Conservation (phyloP, 805 yeast species). For the Lipomyces yamadae region DNA sequence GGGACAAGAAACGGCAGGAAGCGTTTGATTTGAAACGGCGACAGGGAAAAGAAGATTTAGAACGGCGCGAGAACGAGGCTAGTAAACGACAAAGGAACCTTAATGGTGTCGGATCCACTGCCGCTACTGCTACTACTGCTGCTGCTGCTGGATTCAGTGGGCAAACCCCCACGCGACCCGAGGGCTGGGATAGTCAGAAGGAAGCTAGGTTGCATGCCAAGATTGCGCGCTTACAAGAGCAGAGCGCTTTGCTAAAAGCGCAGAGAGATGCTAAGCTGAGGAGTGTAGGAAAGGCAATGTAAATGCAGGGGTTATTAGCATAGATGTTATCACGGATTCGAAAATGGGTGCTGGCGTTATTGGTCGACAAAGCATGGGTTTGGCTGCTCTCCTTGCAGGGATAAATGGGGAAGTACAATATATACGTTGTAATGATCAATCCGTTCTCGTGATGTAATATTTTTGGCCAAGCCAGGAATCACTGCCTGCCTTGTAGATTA, state of each 20-base stretch:
- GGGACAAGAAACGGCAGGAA: conserved; percentile 24
- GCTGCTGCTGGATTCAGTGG: conserved; percentile 1
- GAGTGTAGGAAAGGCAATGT: not conserved
- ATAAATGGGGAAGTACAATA: not conserved
- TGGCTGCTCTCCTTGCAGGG: not conserved
- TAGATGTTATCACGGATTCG: not conserved
- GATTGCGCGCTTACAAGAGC: conserved; percentile 29
- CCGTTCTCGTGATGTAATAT: too few species aligned
- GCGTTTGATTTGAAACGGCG: conserved; percentile 28
- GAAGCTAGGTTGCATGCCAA: conserved; percentile 26
- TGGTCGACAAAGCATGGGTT: not conserved
- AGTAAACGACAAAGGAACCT: not conserved
- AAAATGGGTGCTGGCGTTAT: not conserved
- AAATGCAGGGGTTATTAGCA: not conserved
- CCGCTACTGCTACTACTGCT: not conserved
- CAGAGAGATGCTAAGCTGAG: conserved; percentile 30
- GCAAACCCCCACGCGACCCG: not conserved
- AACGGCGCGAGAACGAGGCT: conserved; percentile 29
- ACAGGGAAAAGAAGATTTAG: conserved; percentile 32
- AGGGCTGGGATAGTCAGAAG: conserved; percentile 18
- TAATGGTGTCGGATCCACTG: not conserved
- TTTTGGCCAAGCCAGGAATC: too few species aligned
- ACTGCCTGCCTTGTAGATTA: too few species aligned
- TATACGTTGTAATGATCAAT: not conserved
- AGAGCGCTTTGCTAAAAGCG: conserved; percentile 28